A percentile compares a stretch with the other conserved stretches of the same genome.
phyloP scores from a whole-genome alignment of 2,329 filamentous ascomycete genomes.

The Drechslera avenae region DNA sequence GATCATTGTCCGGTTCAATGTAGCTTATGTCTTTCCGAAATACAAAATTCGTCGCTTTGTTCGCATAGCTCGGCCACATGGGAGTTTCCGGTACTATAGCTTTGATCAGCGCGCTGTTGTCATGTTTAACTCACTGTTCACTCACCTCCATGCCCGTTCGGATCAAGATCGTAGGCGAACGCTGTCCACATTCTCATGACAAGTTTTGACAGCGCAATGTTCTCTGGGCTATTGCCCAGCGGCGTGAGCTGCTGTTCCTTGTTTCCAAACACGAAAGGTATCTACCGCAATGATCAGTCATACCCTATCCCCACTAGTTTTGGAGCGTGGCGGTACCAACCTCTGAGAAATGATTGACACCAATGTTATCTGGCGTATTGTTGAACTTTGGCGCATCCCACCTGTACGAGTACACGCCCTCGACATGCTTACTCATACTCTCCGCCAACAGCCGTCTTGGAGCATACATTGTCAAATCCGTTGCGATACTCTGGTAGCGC shows the following conservation, averaged over 20 bases:
- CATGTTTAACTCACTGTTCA: not conserved
- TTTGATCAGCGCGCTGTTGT: not conserved
- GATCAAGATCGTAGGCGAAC: conserved; percentile 37
- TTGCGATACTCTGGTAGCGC: conserved; percentile 35
- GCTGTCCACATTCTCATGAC: conserved; percentile 42
- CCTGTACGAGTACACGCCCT: conserved; percentile 35
- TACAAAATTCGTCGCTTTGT: conserved; percentile 32
- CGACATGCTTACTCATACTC: conserved; percentile 28
- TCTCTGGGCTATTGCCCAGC: conserved; percentile 29
- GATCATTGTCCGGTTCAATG: conserved; percentile 29
- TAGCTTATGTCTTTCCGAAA: conserved; percentile 36
- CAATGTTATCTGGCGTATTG: conserved; percentile 32
- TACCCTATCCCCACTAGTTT: not conserved
- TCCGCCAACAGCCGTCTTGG: conserved; percentile 31
- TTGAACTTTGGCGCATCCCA: conserved; percentile 43
- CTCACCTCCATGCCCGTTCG: conserved; percentile 36
- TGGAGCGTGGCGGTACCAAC: conserved; percentile 1
- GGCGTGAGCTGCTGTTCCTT: conserved; percentile 34
- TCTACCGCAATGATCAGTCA: conserved; percentile 19
- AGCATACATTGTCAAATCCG: conserved; percentile 38
- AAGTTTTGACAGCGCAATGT: conserved; percentile 27
- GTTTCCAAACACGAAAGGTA: conserved; percentile 40
- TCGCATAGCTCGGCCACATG: conserved; percentile 29
- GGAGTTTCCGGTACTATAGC: conserved; percentile 17
- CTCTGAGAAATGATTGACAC: conserved; percentile 40